Base-by-base conservation (phyloP, 2,329 filamentous ascomycete genomes). In the Aspergillus calidoustus region DNA sequence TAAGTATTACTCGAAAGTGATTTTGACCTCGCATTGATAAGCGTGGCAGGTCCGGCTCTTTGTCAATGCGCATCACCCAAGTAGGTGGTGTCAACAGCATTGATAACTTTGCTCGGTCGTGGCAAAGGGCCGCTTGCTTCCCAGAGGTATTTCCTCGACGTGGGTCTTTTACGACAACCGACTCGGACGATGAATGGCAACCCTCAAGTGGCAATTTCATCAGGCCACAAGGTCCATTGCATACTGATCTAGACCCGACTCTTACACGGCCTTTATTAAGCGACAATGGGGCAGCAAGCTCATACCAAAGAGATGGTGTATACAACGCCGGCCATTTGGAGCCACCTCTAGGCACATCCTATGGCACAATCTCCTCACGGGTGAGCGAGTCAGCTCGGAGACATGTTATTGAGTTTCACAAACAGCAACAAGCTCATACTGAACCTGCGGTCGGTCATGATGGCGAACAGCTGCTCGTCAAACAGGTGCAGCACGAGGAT, bases 31-130 rank as follows among this genome's bases (percentile, higher is more conserved):
- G 11, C 23, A 51, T 38, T 60, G 34, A 64, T 28, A n/a, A 57
- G 23, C 28, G 25, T 34, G 43, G 38, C 50, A 74, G 73, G 61
- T 74, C 72, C 31, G 77, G 75, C 7, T 80, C 79, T n/a, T 72
- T 80, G 53, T 77, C 78, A 8, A 78, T 84, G 72, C 82, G 84
- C 7, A 65, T 81, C 31, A 71, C 78, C 67, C 89, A 96, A 63
- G 89, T 91, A 52, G 95, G 94, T 66, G 94, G 94, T 54, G 90
- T 93, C 64, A 98, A 98, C 81, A 96, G 91, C 77, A 91, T 98
- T 70, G 90, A 95, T 72, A 96, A 93, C 71, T 98, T 98, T 74
- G 91, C 93, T 49, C 87, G 91, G 63, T 96, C 92, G 69, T 97
- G 93, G 91, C 92, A 94, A 77, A 89, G 94, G 74, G 94, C 94